Evolutionary conservation across 345 rosid species (phyloP), one percentile per base, ranked within the genome.

Genomic region (Aegle marmelos): DNA sequence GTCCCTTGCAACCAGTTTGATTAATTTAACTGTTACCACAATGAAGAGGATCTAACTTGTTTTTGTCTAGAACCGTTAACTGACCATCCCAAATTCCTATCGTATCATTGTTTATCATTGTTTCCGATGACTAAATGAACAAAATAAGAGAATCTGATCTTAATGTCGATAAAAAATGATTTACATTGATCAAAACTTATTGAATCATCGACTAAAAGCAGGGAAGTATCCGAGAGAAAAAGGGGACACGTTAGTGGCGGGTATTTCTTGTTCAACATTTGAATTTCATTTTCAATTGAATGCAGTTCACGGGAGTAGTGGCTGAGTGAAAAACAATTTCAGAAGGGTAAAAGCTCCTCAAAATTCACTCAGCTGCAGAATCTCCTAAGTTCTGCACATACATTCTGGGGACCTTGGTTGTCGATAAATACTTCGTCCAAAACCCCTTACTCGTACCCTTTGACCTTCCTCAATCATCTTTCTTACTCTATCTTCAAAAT

Each of bases 371-470:
- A 72, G 54, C 25, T 57, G 48, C 1, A 28, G 24, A 16, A 8
- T 70, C 36, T 33, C 70, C 74, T 83, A 79, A 53, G 76, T 75
- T 80, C 78, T 83, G 79, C 97, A 92, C 93, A 92, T 92, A 83
- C 99, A 95, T 67, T 90, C 94, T 5, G 89, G 90, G 78, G 91
- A 88, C 83, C 95, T 88, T 2, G 98, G 98, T 67, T 95, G 96
- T 65, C 98, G 87, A 76, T 95, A 95, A 78, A 93, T 87, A 89
- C 99, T 95, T 65, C 94, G 87, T 28, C 94, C 93, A 61, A 80
- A 87, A 30, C 90, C 85, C 79, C 98, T 86, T 68, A 72, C 70
- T 0, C 87, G 85, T 54, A 85, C 83, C 63, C 85, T 89, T 78
- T 90, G 91, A 50, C 94, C 92, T 88, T 93, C 94, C 74, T 86